A percentile compares a stretch with the other conserved stretches of the same genome.
Evolutionary conservation across 1,139 yeast genomes (phyloP).

Genomic region (Candida tropicalis): DNA sequence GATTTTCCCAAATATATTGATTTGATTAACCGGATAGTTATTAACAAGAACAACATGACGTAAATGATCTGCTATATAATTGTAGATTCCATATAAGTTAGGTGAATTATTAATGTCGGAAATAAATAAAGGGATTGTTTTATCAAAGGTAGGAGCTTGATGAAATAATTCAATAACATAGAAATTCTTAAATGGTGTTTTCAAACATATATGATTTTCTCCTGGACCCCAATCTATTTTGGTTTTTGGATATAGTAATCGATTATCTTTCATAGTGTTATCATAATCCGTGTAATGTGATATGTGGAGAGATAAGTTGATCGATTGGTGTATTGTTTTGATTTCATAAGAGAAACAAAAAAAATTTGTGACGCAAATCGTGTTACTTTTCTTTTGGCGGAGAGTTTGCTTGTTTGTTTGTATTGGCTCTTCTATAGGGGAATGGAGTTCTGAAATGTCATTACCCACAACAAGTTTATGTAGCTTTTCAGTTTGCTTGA

Average conservation of each 20-base stretch:
- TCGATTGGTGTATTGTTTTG: neutral
- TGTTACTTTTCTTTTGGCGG: no score
- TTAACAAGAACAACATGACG: conserved; percentile 19
- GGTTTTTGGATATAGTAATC: conserved; percentile 2
- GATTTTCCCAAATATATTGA: conserved; percentile 19
- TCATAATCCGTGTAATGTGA: no score
- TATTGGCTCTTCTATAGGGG: no score
- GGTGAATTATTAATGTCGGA: conserved; percentile 17
- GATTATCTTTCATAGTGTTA: conserved; percentile 1
- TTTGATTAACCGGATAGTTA: conserved; percentile 21
- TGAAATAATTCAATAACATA: conserved; percentile 23
- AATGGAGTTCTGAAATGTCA: no score
- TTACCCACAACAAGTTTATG: no score
- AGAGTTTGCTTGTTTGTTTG: neutral
- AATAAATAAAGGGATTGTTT: conserved; percentile 19
- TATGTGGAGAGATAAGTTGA: no score
- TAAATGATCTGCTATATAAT: conserved; percentile 10
- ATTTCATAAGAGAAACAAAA: no score
- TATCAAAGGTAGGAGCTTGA: conserved; percentile 18
- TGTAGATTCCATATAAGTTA: conserved; percentile 16
- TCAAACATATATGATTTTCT: conserved; percentile 20
- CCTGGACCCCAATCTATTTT: conserved; percentile 20
- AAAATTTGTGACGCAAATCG: no score
- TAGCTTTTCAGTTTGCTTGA: no score
- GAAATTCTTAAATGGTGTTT: conserved; percentile 13